Conservation (phyloP, 208 protist genomes). For the Spongospora subterranea region DNA sequence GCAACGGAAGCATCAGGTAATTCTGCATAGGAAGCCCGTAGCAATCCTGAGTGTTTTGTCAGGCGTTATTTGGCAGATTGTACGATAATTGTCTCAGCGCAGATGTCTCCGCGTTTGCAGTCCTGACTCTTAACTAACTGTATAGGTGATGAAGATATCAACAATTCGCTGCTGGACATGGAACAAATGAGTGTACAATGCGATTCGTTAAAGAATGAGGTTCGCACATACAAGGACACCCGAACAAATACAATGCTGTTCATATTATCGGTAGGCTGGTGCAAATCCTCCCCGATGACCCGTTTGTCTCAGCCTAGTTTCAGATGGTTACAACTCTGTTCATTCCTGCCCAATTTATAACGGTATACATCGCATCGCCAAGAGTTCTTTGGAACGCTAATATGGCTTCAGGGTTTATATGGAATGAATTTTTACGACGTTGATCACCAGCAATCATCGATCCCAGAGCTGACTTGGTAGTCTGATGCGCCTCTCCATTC, state of each 20-base stretch:
- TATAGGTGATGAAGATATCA: conserved; percentile 55
- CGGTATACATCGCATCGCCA: not conserved
- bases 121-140: not conserved
- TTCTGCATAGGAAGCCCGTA: not conserved
- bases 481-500: not conserved
- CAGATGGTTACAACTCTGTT: conserved; percentile 25
- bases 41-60: not conserved
- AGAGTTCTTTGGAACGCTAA: not conserved
- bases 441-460: not conserved
- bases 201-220: conserved; percentile 49
- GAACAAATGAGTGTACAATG: conserved; percentile 36
- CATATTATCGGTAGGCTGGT: not conserved
- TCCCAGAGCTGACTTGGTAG: conserved; percentile 34
- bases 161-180: conserved; percentile 49
- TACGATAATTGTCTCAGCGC: not conserved
- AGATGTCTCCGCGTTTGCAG: not conserved
- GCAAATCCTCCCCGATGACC: not conserved
- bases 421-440: conserved; percentile 45
- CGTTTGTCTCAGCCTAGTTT: not conserved
- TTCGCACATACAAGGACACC: conserved; percentile 33
- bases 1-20: not conserved
- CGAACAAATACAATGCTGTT: not conserved
- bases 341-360: conserved; percentile 46
- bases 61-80: conserved; percentile 25
- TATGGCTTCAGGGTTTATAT: not conserved